Evolutionary conservation across 1,139 yeast genomes (phyloP), one percentile per base, ranked within the genome.

Genomic region (Lodderomyces orthopsilosis): DNA sequence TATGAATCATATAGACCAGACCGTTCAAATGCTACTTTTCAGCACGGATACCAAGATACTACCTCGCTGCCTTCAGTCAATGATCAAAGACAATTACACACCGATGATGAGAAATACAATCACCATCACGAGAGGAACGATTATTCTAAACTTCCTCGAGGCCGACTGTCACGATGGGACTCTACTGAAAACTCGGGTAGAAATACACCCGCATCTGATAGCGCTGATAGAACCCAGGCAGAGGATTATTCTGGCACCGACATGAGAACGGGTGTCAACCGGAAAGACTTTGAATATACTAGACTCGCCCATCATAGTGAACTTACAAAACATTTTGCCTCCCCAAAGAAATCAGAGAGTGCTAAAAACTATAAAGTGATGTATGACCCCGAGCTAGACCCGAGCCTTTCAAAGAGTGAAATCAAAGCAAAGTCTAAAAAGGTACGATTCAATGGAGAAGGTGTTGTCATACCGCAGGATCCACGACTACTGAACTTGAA

Each of bases 371-470:
- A 63, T 54, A 63, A 65, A 46, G 79, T 78, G 2, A 41, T 66
- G 2, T 80, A 78, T 51, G 93, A 86, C 48, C 90, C 87, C 5
- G 88, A 83, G 42, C 47, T 56, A 10, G 68, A 63, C 42, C 61
- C 60, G 38, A 27, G 51, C 4, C 47, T 64, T 14, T 39, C 59
- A 13, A 69, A 68, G 46, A 48, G 53, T 9, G 74, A 68, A 23
- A 49, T 59, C 60, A 52, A 73, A 63, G 39, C 76, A 65, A 47
- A 66, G 56, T 51, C 61, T 46, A 56, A 71, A 63, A 54, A 66
- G 62, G 46, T 75, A 42, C 63, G 69, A 40, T 64, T 59, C 51
- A 65, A 62, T 47, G 69, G 68, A 40, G 74, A 66, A 40, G 66
- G 56, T 14, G 37, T 58, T 2, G 52, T 37, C 34, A 37, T 50